Evolutionary conservation across 2,329 filamentous ascomycete species (phyloP).

Genomic region (Trichoderma citrinoviride): DNA sequence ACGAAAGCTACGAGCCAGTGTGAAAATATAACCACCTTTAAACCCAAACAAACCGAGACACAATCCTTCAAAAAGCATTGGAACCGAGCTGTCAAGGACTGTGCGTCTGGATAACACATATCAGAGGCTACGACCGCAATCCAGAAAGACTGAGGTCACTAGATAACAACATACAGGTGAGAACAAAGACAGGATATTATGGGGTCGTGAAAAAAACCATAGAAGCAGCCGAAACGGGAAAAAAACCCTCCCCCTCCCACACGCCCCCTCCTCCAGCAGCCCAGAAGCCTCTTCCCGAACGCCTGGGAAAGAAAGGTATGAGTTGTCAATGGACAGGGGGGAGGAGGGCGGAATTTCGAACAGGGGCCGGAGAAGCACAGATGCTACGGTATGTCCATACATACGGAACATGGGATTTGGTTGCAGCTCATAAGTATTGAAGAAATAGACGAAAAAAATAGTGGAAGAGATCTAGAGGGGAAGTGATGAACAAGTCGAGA

Average conservation of each 20-base stretch:
- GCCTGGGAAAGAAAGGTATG: conserved; percentile 18
- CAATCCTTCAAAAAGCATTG: background rate
- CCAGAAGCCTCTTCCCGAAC: conserved; percentile 20
- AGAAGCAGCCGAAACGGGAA: conserved; percentile 17
- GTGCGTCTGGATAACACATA: background rate
- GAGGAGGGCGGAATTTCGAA: background rate
- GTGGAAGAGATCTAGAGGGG: background rate
- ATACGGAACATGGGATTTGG: background rate
- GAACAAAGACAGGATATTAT: too few relatives aligned
- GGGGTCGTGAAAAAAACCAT: background rate
- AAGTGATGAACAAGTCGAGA: background rate
- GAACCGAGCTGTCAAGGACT: background rate
- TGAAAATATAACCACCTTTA: background rate
- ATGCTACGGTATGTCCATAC: background rate
- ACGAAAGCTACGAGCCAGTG: too few relatives aligned
- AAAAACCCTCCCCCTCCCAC: background rate
- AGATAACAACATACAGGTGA: background rate
- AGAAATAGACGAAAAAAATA: background rate
- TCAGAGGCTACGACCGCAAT: background rate
- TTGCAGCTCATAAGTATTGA: background rate
- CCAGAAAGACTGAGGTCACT: background rate
- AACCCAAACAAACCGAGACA: background rate
- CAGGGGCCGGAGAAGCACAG: background rate
- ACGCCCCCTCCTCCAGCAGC: conserved; percentile 14
- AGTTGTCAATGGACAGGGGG: conserved; percentile 17